phyloP scores from a whole-genome alignment of 2,329 filamentous ascomycete species.

The Cryphonectria naterciae region DNA sequence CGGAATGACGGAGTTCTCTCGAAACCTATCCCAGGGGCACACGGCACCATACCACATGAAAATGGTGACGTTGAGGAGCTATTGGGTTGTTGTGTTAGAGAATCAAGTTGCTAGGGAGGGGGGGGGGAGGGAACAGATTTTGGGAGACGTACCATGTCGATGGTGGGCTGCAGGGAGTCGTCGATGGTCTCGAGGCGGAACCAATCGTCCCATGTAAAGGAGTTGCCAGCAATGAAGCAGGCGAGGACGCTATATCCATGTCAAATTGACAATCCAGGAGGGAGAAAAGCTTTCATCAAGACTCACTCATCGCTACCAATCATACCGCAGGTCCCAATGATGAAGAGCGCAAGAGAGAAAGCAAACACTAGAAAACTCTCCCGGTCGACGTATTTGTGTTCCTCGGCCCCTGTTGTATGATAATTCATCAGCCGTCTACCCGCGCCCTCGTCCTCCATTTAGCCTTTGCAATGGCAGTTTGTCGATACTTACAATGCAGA shows the following conservation, averaged over 20 bases:
- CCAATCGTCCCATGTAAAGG: constrained; percentile 93
- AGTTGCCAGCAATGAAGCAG: constrained; percentile 90
- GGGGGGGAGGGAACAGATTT: not conserved
- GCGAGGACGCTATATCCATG: constrained; percentile 63
- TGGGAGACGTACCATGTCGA: constrained; percentile 68
- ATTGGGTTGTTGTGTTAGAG: not conserved
- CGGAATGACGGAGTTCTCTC: constrained; percentile 68
- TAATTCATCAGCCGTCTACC: constrained; percentile 4
- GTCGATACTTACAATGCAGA: constrained; percentile 62
- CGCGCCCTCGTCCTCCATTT: not conserved
- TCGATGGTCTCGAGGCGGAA: constrained; percentile 87
- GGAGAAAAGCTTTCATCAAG: not conserved
- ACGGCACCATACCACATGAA: constrained; percentile 92
- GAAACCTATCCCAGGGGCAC: constrained; percentile 78
- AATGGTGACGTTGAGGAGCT: constrained; percentile 78
- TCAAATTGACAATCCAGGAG: not conserved
- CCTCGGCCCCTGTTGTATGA: constrained; percentile 59
- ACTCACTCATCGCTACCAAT: constrained; percentile 78
- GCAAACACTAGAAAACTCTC: constrained; percentile 89
- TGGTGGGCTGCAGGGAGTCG: constrained; percentile 89
- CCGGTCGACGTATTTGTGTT: constrained; percentile 78
- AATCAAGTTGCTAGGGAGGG: not conserved
- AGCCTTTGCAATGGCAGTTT: no score
- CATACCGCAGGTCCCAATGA: constrained; percentile 84
- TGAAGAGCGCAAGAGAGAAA: constrained; percentile 82